Evolutionary conservation across 2,329 filamentous ascomycete species (phyloP).

Genomic region (Sporothrix schenckii): DNA sequence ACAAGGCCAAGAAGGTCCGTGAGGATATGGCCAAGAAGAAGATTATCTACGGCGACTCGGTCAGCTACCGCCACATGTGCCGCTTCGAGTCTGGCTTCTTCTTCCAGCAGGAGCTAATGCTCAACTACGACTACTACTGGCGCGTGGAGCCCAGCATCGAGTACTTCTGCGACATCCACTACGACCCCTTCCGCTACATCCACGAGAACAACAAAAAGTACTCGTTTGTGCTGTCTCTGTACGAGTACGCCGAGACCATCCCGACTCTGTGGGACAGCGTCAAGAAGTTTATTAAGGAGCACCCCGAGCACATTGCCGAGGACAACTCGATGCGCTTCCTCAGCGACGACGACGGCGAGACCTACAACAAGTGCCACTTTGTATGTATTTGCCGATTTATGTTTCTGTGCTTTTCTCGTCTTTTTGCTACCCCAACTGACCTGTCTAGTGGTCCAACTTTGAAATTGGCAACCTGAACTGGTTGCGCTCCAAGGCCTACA

Average conservation of each 20-base stretch:
- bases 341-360: conserved; percentile 86
- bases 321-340: conserved; percentile 90
- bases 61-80: conserved; percentile 99
- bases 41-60: conserved; percentile 96
- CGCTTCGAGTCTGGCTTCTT: conserved; percentile 99
- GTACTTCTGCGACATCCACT: conserved; percentile 92
- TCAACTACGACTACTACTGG: conserved; percentile 99
- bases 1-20: conserved; percentile 85
- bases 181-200: conserved; percentile 97
- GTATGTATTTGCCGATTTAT: conserved; percentile 57
- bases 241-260: conserved; percentile 96
- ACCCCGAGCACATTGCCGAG: conserved; percentile 83
- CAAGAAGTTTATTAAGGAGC: conserved; percentile 89
- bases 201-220: conserved; percentile 97
- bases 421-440: background rate
- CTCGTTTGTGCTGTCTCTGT: conserved; percentile 91
- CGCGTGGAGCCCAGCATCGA: conserved; percentile 96
- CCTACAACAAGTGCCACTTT: conserved; percentile 97
- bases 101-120: conserved; percentile 91
- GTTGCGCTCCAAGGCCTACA: conserved; percentile 85
- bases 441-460: conserved; percentile 92
- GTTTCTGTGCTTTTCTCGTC: conserved; percentile 37
- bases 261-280: conserved; percentile 92
- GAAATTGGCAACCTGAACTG: conserved; percentile 93
- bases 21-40: conserved; percentile 92